phyloP scores from a whole-genome alignment of 2,329 filamentous ascomycete genomes.

The Aspergillus hortae region DNA sequence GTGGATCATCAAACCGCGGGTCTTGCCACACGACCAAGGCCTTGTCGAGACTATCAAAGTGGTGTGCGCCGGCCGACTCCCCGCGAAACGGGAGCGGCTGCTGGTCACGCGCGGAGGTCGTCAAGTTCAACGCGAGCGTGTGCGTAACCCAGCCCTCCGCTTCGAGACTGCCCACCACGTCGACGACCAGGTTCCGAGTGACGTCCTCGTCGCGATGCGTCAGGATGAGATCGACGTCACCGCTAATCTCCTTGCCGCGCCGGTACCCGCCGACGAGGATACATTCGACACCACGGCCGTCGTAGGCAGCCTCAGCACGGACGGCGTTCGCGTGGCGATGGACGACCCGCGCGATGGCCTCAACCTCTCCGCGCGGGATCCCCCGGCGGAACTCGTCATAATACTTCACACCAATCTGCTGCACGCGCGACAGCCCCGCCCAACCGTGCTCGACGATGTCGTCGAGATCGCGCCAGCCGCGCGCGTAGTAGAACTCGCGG shows the following conservation, averaged over 20 bases:
- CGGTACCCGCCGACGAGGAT: constrained; percentile 77
- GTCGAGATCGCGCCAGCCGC: constrained; percentile 77
- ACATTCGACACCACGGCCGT: constrained; percentile 49
- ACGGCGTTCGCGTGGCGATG: constrained; percentile 64
- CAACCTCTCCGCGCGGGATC: constrained; percentile 71
- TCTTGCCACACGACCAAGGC: constrained; percentile 90
- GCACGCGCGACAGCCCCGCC: constrained; percentile 68
- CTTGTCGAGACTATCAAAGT: constrained; percentile 86
- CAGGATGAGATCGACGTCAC: constrained; percentile 83
- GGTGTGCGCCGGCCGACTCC: constrained; percentile 33
- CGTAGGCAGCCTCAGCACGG: constrained; percentile 43
- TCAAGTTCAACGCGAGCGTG: constrained; percentile 67
- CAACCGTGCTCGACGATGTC: constrained; percentile 83
- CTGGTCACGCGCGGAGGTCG: constrained; percentile 71
- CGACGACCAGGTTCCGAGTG: constrained; percentile 67
- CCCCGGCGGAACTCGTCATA: constrained; percentile 77
- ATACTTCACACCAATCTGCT: constrained; percentile 92
- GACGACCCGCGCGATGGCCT: constrained; percentile 63
- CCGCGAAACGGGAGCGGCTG: constrained; percentile 54
- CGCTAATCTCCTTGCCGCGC: constrained; percentile 67
- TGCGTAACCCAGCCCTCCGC: constrained; percentile 71
- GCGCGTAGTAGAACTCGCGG: constrained; percentile 71
- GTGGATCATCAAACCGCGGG: constrained; percentile 46
- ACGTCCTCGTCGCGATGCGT: constrained; percentile 69
- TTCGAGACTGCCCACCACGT: constrained; percentile 71